Conservation (phyloP, 148 eudicot species). For the Amaranthus cruentus region DNA sequence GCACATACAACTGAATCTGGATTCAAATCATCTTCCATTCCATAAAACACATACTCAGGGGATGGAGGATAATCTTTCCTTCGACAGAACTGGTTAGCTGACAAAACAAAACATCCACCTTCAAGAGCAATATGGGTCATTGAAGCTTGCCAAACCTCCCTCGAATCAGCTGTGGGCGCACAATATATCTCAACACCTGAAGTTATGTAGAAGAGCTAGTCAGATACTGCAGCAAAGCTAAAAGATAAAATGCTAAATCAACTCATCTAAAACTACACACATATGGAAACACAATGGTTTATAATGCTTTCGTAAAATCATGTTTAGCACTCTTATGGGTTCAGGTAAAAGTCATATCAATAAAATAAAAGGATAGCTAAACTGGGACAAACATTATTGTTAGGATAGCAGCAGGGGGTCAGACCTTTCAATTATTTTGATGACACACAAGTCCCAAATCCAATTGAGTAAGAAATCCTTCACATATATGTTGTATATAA, state of each 20-base stretch:
- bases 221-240: background rate
- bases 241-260: background rate
- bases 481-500: too few relatives aligned
- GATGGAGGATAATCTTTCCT: conserved; percentile 93
- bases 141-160: conserved; percentile 89
- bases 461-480: too few relatives aligned
- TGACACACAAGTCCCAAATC: too few relatives aligned
- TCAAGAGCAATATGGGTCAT: conserved; percentile 96
- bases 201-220: conserved; percentile 5
- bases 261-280: too few relatives aligned
- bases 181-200: conserved; percentile 91
- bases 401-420: too few relatives aligned
- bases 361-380: too few relatives aligned
- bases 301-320: too few relatives aligned
- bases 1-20: conserved; percentile 95
- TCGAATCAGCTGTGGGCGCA: conserved; percentile 97
- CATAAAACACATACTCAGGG: conserved; percentile 65
- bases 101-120: conserved; percentile 90
- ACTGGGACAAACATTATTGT: too few relatives aligned
- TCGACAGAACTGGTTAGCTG: conserved; percentile 83
- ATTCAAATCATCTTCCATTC: conserved; percentile 57
- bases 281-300: too few relatives aligned
- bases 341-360: too few relatives aligned
- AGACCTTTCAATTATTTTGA: too few relatives aligned
- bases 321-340: too few relatives aligned